Percentiles rank a stretch among this genome's conserved stretches.
phyloP scores from a whole-genome alignment of 192 early-diverging fungal genomes.

The Entomortierella parvispora region DNA sequence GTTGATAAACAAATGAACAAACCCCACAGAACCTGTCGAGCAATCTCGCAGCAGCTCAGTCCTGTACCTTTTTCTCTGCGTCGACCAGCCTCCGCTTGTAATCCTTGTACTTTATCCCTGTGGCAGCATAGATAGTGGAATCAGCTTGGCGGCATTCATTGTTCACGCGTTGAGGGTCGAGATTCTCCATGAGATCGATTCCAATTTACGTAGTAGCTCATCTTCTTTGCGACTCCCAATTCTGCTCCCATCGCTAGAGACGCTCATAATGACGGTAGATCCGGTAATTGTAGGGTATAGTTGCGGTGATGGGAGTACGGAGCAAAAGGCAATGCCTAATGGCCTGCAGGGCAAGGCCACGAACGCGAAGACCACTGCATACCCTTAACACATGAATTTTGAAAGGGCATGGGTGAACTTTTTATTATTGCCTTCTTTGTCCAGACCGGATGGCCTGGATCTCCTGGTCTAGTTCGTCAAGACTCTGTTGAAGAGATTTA shows the following conservation, averaged over 20 bases:
- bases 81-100: neutral
- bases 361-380: neutral
- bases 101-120: conserved; percentile 17
- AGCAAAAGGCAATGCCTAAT: too few relatives aligned
- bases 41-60: neutral
- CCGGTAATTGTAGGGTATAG: too few relatives aligned
- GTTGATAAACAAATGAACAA: neutral
- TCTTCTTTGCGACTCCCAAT: neutral
- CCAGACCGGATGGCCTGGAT: conserved; percentile 53
- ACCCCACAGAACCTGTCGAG: neutral
- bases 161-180: neutral
- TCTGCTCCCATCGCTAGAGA: neutral
- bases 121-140: neutral
- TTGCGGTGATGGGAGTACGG: too few relatives aligned
- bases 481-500: conserved; percentile 65
- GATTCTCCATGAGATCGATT: conserved; percentile 1
- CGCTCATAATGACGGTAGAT: neutral
- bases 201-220: too few relatives aligned
- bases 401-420: too few relatives aligned
- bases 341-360: too few relatives aligned
- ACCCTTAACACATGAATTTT: neutral
- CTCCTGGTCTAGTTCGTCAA: conserved; percentile 73
- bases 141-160: neutral
- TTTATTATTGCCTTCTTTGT: neutral
- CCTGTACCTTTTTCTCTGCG: neutral